These are phyloP conservation scores for Podaxis rugospora DNA, from an alignment of 768 basidiomycete genomes.

Conservation along the genomic window DNA sequence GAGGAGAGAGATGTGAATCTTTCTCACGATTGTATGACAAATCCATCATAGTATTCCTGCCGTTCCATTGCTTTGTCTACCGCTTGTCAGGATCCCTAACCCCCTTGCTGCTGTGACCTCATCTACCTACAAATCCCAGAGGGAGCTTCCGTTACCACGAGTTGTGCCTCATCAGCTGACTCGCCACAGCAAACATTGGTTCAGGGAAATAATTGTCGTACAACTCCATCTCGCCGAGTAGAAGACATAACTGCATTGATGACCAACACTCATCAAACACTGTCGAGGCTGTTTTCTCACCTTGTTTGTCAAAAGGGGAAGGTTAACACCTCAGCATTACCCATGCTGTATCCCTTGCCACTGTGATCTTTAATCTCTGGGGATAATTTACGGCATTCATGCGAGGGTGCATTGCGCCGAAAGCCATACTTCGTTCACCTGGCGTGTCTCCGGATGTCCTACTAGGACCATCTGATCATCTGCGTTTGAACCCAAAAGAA, in stretches of 20 bases:
- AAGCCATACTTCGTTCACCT: not conserved
- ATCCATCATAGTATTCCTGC: not conserved
- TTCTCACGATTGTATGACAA: conserved; percentile 1
- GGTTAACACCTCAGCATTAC: not conserved
- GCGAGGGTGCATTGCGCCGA: not conserved
- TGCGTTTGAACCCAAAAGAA: not conserved
- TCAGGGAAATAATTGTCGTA: not conserved
- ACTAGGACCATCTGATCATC: not conserved
- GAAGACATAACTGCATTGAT: not conserved
- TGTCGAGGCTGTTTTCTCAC: not conserved
- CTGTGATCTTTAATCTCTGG: not conserved
- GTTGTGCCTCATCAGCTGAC: not conserved
- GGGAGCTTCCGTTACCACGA: not conserved
- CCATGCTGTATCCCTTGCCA: not conserved
- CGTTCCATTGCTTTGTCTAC: not conserved
- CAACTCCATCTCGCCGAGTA: not conserved
- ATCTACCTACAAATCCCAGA: not conserved
- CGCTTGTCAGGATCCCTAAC: not conserved
- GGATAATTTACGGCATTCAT: not conserved
- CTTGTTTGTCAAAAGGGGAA: not conserved
- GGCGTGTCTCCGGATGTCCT: not conserved
- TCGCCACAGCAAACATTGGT: not conserved
- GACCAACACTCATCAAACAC: not conserved
- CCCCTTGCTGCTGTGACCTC: not conserved
- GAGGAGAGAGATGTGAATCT: not conserved